Evolutionary conservation across 129 eudicot species (phyloP), one percentile per base, ranked within the genome.

Genomic region (Flaveria trinervia): DNA sequence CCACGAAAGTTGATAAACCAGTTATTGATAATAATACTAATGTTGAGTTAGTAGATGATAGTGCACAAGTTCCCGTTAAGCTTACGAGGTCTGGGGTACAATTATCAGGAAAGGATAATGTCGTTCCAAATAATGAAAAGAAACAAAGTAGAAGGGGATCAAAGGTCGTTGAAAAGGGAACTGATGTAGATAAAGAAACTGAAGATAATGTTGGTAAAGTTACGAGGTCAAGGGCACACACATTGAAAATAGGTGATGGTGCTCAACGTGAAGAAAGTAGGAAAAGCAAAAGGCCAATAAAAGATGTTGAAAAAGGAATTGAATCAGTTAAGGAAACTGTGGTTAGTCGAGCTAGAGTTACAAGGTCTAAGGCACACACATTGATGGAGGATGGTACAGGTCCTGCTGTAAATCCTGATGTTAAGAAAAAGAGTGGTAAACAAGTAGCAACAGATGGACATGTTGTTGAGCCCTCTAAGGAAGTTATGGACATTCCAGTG

Each of bases 361-460:
- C 87, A 7, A 82, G 93, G 83, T 83, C 88, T 51, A 82, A 72
- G 75, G 77, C 72, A 17, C 74, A 74, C 44, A 62, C 66, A 20
- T 30, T 59, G 52, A 41, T 44, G 49, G 86, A 69, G 17, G 83
- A 25, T n/a, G 61, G 45, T 52, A 12, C 20, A 44, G 59, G 60
- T 44, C 50, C 28, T 64, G 59, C 49, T 50, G 66, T 16, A 7
- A 78, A 57, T 49, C 65, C 81, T 22, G 57, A 73, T 9, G 69
- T 68, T 57, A 66, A 81, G 85, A 74, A 72, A 74, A 85, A 49
- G 44, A 72, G 77, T 49, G 84, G 74, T 26, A 73, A 68, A 75
- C 74, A 56, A 43, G 70, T 41, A 7, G 75, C 30, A 33, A 60
- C 55, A 52, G 82, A 73, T 61, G 78, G 23, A 50, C 66, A 76